Evolutionary conservation across 1,284 basidiomycete genomes (phyloP).

Genomic region (Heterobasidion parviporum): DNA sequence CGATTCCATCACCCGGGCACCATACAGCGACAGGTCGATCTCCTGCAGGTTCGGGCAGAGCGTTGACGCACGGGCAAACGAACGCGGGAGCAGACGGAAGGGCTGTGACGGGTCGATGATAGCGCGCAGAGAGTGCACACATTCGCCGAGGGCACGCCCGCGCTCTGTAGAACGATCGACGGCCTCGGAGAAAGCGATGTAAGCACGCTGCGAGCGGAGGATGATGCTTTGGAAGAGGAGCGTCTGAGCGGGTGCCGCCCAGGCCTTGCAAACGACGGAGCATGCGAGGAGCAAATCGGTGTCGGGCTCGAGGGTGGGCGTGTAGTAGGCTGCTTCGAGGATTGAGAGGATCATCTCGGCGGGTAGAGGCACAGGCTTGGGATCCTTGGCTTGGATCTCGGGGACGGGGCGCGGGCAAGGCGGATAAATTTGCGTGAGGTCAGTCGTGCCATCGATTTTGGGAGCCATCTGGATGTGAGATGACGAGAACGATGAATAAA

Average conservation of each 20-base stretch:
- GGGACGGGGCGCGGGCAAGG: not conserved
- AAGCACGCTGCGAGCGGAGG: slow-evolving; percentile 43
- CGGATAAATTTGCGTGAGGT: not conserved
- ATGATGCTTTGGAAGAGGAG: slow-evolving; percentile 52
- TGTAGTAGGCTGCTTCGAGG: slow-evolving; percentile 44
- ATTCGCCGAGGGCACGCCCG: slow-evolving; percentile 19
- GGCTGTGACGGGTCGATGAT: slow-evolving; percentile 63
- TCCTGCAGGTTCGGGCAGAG: slow-evolving; percentile 51
- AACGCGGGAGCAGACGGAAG: slow-evolving; percentile 39
- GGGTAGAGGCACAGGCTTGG: slow-evolving; percentile 28
- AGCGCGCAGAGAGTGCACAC: slow-evolving; percentile 32
- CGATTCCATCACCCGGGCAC: slow-evolving; percentile 38
- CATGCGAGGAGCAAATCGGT: slow-evolving; percentile 38
- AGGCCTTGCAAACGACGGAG: slow-evolving; percentile 54
- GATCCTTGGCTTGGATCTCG: not conserved
- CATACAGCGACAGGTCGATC: slow-evolving; percentile 51
- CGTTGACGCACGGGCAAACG: slow-evolving; percentile 48
- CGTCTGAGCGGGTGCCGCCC: slow-evolving; percentile 54
- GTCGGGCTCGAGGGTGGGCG: slow-evolving; percentile 29
- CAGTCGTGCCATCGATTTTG: not conserved
- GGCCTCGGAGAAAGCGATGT: slow-evolving; percentile 43
- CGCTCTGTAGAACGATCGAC: slow-evolving; percentile 36
- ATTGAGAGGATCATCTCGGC: slow-evolving; percentile 55
- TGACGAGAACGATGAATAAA: not conserved
- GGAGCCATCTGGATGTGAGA: not conserved